Percentiles rank a stretch among this genome's conserved stretches.
Evolutionary conservation across 192 early-diverging fungal species (phyloP).

Genomic region (Chytriomyces sp.): DNA sequence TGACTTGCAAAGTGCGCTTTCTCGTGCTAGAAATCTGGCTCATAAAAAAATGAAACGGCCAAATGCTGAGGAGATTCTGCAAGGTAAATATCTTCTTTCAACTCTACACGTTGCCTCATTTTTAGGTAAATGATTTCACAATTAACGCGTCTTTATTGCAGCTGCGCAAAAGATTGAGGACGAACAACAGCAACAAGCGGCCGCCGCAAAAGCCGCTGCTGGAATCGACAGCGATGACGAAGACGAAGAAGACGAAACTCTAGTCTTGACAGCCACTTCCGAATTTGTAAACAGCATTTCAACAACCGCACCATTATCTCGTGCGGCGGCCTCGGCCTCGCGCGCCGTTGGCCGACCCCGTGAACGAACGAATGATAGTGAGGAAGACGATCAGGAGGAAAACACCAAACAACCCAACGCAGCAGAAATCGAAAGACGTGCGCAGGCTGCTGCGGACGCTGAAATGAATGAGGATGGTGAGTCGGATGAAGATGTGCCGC

Average conservation of each 20-base stretch:
- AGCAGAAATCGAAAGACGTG: conserved; percentile 2
- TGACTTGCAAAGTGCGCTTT: conserved; percentile 86
- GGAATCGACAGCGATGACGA: conserved; percentile 29
- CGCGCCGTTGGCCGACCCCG: conserved; percentile 8
- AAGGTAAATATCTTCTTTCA: conserved; percentile 48
- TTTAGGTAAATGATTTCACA: background rate
- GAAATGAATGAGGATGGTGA: conserved; percentile 42
- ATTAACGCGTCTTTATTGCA: conserved; percentile 6
- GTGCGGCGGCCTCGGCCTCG: background rate
- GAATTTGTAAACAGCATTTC: conserved; percentile 82
- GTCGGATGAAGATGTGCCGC: conserved; percentile 15
- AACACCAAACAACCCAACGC: background rate
- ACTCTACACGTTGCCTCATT: conserved; percentile 27
- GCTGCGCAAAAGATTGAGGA: conserved; percentile 37
- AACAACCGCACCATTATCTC: conserved; percentile 41
- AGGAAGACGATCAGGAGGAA: conserved; percentile 30
- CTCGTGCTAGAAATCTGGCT: conserved; percentile 69
- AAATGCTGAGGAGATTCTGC: conserved; percentile 66
- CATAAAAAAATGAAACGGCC: conserved; percentile 54
- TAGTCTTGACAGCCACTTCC: conserved; percentile 85
- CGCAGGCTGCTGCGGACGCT: conserved; percentile 35
- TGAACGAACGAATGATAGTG: background rate
- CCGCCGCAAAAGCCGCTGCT: background rate
- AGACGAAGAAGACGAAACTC: conserved; percentile 50
- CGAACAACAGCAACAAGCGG: conserved; percentile 19